A percentile compares a stretch with the other conserved stretches of the same genome.
Conservation (phyloP, 2,329 filamentous ascomycete species). For the Penicillium expansum region DNA sequence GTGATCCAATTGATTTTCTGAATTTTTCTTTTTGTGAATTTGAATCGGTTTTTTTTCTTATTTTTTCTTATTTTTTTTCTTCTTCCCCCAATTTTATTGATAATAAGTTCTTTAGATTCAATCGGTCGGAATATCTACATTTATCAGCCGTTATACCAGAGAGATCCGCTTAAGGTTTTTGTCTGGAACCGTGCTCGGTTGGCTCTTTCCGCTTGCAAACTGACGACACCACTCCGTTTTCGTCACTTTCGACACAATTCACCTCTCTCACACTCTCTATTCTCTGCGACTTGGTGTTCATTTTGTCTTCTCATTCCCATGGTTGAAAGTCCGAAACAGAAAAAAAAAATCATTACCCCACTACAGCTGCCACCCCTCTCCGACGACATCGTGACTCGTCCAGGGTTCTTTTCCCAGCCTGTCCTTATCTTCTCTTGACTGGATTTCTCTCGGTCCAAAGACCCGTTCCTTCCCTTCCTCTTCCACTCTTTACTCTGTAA, state of each 20-base stretch:
- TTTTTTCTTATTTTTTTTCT: background rate
- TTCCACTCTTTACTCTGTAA: conserved; percentile 18
- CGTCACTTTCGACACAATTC: conserved; percentile 17
- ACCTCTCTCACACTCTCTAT: background rate
- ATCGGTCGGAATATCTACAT: background rate
- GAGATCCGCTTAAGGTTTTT: conserved; percentile 29
- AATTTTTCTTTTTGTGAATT: conserved; percentile 6
- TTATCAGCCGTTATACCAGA: conserved; percentile 3
- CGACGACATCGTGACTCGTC: conserved; percentile 26
- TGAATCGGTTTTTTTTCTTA: background rate
- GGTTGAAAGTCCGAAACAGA: conserved; percentile 7
- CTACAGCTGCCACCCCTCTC: conserved; percentile 19
- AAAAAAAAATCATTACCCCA: conserved; percentile 14
- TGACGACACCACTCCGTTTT: conserved; percentile 39
- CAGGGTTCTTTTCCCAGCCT: conserved; percentile 6
- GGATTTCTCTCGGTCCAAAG: conserved; percentile 22
- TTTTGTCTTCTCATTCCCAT: conserved; percentile 16
- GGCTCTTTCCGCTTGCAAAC: conserved; percentile 37
- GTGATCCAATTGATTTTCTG: conserved; percentile 12
- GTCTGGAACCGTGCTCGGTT: conserved; percentile 29
- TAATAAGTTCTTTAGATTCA: background rate
- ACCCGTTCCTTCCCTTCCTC: conserved; percentile 22
- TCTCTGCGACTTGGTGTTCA: background rate
- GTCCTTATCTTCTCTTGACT: conserved; percentile 9
- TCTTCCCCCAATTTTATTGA: background rate